These are phyloP conservation scores for Aegle marmelos DNA, from an alignment of 345 rosid species.

Conservation along the genomic window DNA sequence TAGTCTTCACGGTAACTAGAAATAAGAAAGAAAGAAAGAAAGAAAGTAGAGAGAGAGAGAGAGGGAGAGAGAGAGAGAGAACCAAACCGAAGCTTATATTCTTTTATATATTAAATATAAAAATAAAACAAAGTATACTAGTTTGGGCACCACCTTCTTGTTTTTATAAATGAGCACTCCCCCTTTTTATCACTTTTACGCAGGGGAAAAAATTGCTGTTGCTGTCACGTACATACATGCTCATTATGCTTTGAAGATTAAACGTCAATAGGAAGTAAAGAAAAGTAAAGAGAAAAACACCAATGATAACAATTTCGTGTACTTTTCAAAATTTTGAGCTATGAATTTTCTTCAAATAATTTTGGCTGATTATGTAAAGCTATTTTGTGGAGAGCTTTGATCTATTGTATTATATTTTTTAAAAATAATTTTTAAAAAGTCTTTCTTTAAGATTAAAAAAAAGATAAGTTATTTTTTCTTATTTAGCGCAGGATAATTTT, in stretches of 20 bases:
- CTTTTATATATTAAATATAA: neutral
- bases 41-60: neutral
- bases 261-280: neutral
- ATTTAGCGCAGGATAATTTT: neutral
- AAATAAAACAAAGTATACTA: neutral
- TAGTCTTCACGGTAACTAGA: conserved; percentile 21
- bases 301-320: neutral
- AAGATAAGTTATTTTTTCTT: neutral
- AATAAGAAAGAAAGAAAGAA: neutral
- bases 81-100: conserved; percentile 1
- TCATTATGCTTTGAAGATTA: neutral
- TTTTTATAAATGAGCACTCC: conserved; percentile 12
- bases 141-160: conserved; percentile 8
- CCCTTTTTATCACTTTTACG: neutral
- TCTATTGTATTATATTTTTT: neutral
- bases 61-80: conserved; percentile 17
- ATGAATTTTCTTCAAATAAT: too few relatives aligned
- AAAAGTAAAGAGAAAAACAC: neutral
- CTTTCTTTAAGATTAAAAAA: neutral
- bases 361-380: neutral
- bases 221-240: neutral
- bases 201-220: neutral
- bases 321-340: too few relatives aligned
- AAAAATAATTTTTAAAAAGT: neutral
- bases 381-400: neutral